Base-by-base conservation (phyloP, 108 stramenopile species). In the Fragilaria crotonensis region DNA sequence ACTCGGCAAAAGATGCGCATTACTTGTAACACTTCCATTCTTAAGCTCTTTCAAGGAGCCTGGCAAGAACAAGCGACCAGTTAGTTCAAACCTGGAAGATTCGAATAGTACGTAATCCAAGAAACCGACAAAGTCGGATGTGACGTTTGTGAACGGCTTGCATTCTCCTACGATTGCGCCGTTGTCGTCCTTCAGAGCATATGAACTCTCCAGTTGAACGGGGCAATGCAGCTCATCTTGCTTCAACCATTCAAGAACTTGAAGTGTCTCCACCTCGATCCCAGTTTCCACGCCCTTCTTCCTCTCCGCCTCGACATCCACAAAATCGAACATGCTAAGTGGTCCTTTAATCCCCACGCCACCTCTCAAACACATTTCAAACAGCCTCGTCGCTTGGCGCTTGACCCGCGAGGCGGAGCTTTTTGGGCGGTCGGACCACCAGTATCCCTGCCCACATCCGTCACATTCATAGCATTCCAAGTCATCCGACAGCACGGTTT, bases 331-430 rank as follows among this genome's bases (percentile, higher is more conserved):
- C 32, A 86, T 76, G 17, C 80, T 82, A 64, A 51, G 58, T 18
- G 67, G 66, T 11, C 36, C 36, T 14, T 41, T 14, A 14, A 41
- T 41, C 36, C 14, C 36, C 28, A 94, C 92, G 30, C 87, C 85
- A 27, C 82, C 87, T 4, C 76, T 64, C 27, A 90, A 66, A 32
- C 87, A 88, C 29, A 71, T 47, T 22, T 76, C 57, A 20, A 90
- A 68, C 21, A 94, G 54, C 31, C 66, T 70, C n/a, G 85, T 80
- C 4, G 86, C 84, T 45, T 77, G 75, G 30, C 21, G 56, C 62
- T 90, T 90, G 14, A 88, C 89, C 7, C 89, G 62, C 9, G 84
- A 83, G 44, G 92, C 88, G 18, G 85, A 87, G 57, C 83, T 84
- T 0, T 59, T 71, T 9, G 88, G 86, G 5, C 64, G 51, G 59